Conservation (phyloP, 148 eudicot genomes). For the Camellia japonica region DNA sequence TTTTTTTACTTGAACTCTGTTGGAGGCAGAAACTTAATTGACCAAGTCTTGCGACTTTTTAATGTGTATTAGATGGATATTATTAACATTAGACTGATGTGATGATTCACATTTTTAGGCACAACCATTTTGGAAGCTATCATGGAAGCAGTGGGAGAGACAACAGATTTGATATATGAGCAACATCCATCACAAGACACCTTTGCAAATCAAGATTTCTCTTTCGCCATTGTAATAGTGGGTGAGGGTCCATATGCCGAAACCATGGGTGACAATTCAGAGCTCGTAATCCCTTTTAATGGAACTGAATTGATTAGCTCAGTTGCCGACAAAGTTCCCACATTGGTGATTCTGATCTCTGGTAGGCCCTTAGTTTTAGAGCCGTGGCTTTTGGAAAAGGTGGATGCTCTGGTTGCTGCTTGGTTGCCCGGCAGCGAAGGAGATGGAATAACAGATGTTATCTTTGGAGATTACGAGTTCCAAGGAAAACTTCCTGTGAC, state of each 20-base stretch:
- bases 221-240: conserved; percentile 68
- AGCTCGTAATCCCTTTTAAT: conserved; percentile 64
- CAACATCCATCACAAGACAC: conserved; percentile 57
- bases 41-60: no score
- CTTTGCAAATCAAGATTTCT: conserved; percentile 46
- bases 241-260: conserved; percentile 90
- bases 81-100: background rate
- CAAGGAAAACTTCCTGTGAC: conserved; percentile 72
- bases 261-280: conserved; percentile 60
- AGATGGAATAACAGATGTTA: conserved; percentile 68
- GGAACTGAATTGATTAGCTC: conserved; percentile 51
- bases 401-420: conserved; percentile 76
- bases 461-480: conserved; percentile 74
- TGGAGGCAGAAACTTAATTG: no score
- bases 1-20: background rate
- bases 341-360: conserved; percentile 61
- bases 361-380: conserved; percentile 78
- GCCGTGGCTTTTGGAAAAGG: conserved; percentile 58
- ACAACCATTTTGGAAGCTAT: conserved; percentile 80
- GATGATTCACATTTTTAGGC: conserved; percentile 34
- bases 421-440: conserved; percentile 95
- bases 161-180: conserved; percentile 60
- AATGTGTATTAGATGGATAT: no score
- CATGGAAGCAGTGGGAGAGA: conserved; percentile 47
- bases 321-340: conserved; percentile 63